A percentile compares a stretch with the other conserved stretches of the same genome.
Evolutionary conservation across 1,284 basidiomycete genomes (phyloP).

Genomic region (Leccinum subrobustum): DNA sequence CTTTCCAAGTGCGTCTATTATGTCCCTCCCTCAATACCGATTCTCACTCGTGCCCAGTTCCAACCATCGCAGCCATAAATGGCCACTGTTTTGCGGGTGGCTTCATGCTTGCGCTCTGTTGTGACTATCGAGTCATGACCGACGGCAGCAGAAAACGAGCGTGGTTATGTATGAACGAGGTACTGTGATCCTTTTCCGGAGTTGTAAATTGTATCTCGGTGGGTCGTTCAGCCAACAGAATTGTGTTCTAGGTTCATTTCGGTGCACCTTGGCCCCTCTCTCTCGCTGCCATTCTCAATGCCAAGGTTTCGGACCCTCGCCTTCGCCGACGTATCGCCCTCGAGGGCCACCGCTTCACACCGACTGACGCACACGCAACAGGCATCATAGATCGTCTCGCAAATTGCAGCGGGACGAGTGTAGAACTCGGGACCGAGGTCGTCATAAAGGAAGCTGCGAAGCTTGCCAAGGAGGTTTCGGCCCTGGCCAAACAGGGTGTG

Average conservation of each 20-base stretch:
- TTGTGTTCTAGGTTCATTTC: slow-evolving; percentile 65
- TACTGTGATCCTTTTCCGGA: slow-evolving; percentile 27
- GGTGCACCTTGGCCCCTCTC: slow-evolving; percentile 79
- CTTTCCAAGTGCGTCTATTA: slow-evolving; percentile 60
- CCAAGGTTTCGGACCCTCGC: slow-evolving; percentile 63
- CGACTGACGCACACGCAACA: slow-evolving; percentile 64
- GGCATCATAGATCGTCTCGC: slow-evolving; percentile 77
- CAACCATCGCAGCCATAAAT: slow-evolving; percentile 86
- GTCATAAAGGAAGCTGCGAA: slow-evolving; percentile 63
- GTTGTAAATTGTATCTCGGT: background rate
- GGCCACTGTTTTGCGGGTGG: slow-evolving; percentile 91
- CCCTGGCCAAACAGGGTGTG: slow-evolving; percentile 52
- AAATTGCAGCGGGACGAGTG: slow-evolving; percentile 39
- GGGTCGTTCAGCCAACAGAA: background rate
- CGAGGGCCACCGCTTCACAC: slow-evolving; percentile 82
- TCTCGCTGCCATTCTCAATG: slow-evolving; percentile 64
- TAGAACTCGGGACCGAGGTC: slow-evolving; percentile 45
- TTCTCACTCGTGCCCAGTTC: slow-evolving; percentile 45
- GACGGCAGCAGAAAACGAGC: slow-evolving; percentile 75
- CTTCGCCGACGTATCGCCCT: slow-evolving; percentile 76
- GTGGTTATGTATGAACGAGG: slow-evolving; percentile 94
- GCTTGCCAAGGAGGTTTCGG: slow-evolving; percentile 50
- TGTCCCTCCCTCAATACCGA: background rate
- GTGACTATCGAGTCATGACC: slow-evolving; percentile 90
- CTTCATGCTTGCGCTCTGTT: slow-evolving; percentile 76